Conservation (phyloP, 306 rosid genomes). For the Cyclanthera cordifolia region DNA sequence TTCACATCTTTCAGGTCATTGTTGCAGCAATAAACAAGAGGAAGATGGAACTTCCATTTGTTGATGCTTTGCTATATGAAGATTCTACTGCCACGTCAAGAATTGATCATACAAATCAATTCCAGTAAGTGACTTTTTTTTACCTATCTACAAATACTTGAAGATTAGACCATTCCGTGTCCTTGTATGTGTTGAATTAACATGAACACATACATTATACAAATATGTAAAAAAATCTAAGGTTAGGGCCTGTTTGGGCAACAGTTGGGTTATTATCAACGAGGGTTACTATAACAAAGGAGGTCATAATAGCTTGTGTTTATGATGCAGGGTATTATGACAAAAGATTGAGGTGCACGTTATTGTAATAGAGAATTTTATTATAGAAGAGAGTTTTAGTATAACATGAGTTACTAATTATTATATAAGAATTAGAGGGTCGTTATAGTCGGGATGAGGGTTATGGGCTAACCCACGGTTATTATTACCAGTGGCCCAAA, state of each 20-base stretch:
- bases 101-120: slow-evolving; percentile 51
- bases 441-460: too few species aligned
- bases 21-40: slow-evolving; percentile 52
- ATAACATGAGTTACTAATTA: too few species aligned
- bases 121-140: slow-evolving; percentile 31
- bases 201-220: background rate
- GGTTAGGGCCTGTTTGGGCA: too few species aligned
- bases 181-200: background rate
- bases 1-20: slow-evolving; percentile 66
- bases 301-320: too few species aligned
- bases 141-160: background rate
- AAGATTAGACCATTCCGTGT: background rate
- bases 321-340: too few species aligned
- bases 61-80: slow-evolving; percentile 40
- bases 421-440: too few species aligned
- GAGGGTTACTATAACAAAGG: background rate
- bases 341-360: too few species aligned
- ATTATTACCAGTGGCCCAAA: too few species aligned
- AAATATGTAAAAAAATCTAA: background rate
- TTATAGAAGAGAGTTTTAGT: too few species aligned
- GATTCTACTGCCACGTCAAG: slow-evolving; percentile 52
- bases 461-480: too few species aligned
- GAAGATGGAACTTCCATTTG: slow-evolving; percentile 38
- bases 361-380: too few species aligned
- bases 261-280: too few species aligned